These are phyloP conservation scores for Coprinellus aureogranulatus DNA, from an alignment of 768 basidiomycete genomes.

Conservation along the genomic window DNA sequence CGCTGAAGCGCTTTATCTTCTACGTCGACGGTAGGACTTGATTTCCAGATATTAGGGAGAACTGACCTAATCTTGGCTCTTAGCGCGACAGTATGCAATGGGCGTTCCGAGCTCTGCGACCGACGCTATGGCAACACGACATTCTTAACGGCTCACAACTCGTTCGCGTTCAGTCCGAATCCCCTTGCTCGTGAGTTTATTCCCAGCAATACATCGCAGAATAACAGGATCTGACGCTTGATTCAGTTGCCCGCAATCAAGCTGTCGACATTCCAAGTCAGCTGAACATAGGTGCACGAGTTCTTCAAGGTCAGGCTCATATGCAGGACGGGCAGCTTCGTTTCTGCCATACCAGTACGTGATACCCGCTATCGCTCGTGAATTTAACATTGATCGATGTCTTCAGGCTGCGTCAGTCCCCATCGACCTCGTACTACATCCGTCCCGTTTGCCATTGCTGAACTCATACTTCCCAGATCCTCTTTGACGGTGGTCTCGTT, in stretches of 20 bases:
- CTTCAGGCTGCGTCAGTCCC: conserved; percentile 27
- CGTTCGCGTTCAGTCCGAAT: conserved; percentile 49
- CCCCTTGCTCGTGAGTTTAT: conserved; percentile 41
- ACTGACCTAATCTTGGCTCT: not conserved
- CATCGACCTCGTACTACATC: conserved; percentile 27
- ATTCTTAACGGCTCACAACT: conserved; percentile 54
- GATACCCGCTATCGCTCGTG: too few relatives aligned
- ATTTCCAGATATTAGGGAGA: not conserved
- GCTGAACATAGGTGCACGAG: conserved; percentile 48
- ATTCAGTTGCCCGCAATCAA: conserved; percentile 47
- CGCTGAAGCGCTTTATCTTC: not conserved
- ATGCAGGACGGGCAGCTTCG: conserved; percentile 45
- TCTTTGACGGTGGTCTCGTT: conserved; percentile 56
- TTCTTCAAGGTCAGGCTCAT: conserved; percentile 61
- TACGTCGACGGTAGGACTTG: not conserved
- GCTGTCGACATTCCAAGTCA: conserved; percentile 50
- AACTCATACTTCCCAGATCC: conserved; percentile 20
- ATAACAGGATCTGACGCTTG: not conserved
- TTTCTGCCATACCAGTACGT: conserved; percentile 68
- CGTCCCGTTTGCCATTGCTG: not conserved
- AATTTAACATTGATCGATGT: too few relatives aligned
- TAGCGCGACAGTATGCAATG: conserved; percentile 59
- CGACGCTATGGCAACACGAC: conserved; percentile 53
- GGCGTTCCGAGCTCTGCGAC: conserved; percentile 59
- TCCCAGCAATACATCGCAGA: not conserved